Conservation (phyloP, 1,284 basidiomycete species). For the Apiotrichum mycotoxinovorans region DNA sequence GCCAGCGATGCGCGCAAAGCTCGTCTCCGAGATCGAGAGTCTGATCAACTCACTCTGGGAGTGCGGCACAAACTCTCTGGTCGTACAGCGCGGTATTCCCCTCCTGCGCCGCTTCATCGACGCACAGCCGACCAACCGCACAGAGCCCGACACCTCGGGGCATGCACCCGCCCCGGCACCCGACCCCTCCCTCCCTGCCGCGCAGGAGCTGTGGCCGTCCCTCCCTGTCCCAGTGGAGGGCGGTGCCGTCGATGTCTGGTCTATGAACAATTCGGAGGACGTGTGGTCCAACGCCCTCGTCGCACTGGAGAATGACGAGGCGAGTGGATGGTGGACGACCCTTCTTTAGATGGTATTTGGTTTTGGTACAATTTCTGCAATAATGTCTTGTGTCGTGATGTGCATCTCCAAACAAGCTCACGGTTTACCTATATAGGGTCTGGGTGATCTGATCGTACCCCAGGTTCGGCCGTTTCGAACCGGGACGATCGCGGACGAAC, state of each 20-base stretch:
- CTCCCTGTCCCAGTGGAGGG: constrained; percentile 8
- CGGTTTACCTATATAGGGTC: too few species aligned
- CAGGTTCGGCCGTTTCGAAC: too few species aligned
- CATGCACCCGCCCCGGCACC: constrained; percentile 1
- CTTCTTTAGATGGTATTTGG: constrained; percentile 6
- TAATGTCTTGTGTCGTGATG: background rate
- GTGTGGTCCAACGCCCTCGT: constrained; percentile 23
- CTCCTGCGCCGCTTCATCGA: constrained; percentile 22
- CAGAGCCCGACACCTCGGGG: background rate
- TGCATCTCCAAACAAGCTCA: too few species aligned
- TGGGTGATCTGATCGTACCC: too few species aligned
- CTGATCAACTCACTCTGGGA: constrained; percentile 20
- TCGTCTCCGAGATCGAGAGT: constrained; percentile 18
- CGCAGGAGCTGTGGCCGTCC: constrained; percentile 19
- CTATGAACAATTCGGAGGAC: constrained; percentile 18
- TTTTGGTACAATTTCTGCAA: background rate
- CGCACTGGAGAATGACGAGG: constrained; percentile 22
- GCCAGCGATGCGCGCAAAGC: constrained; percentile 10
- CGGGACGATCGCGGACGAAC: too few species aligned
- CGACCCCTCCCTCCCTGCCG: constrained; percentile 1
- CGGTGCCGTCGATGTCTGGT: constrained; percentile 6
- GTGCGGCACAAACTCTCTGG: constrained; percentile 21
- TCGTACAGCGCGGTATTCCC: constrained; percentile 21
- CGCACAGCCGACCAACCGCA: background rate
- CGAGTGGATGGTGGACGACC: constrained; percentile 23